Conservation (phyloP, 208 protist genomes). For the Wallacemonas sp. region DNA sequence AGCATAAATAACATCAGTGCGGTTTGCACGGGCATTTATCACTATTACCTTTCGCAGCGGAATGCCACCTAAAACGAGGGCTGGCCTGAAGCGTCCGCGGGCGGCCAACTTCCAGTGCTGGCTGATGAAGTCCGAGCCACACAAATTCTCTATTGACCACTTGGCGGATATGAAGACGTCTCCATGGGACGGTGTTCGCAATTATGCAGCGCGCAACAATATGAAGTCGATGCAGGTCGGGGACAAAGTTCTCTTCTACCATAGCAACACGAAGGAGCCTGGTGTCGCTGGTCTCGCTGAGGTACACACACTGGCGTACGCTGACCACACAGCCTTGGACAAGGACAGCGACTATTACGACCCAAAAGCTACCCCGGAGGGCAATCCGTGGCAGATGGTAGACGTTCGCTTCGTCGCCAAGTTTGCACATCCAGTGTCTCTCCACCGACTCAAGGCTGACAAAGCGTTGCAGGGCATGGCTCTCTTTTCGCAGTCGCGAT, state of each 20-base stretch:
- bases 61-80: no score
- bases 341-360: slow-evolving; percentile 74
- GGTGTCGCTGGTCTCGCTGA: slow-evolving; percentile 74
- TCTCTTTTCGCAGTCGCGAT: slow-evolving; percentile 60
- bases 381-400: slow-evolving; percentile 87
- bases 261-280: slow-evolving; percentile 80
- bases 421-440: slow-evolving; percentile 48
- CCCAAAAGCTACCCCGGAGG: slow-evolving; percentile 53
- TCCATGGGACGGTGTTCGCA: slow-evolving; percentile 87
- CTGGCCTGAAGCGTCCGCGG: slow-evolving; percentile 53
- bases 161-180: slow-evolving; percentile 43
- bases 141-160: slow-evolving; percentile 84
- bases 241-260: slow-evolving; percentile 84
- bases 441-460: slow-evolving; percentile 57
- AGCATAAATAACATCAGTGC: no score
- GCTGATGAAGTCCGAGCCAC: slow-evolving; percentile 86
- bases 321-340: slow-evolving; percentile 80
- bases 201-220: slow-evolving; percentile 84
- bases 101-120: slow-evolving; percentile 51
- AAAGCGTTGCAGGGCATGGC: slow-evolving; percentile 61
- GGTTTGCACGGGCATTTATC: no score
- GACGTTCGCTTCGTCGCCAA: slow-evolving; percentile 75
- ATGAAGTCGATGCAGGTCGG: slow-evolving; percentile 81
- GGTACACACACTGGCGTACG: slow-evolving; percentile 56
- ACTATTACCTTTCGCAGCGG: no score